These are phyloP conservation scores for Acer saccharum DNA, from an alignment of 345 rosid genomes.

Conservation along the genomic window DNA sequence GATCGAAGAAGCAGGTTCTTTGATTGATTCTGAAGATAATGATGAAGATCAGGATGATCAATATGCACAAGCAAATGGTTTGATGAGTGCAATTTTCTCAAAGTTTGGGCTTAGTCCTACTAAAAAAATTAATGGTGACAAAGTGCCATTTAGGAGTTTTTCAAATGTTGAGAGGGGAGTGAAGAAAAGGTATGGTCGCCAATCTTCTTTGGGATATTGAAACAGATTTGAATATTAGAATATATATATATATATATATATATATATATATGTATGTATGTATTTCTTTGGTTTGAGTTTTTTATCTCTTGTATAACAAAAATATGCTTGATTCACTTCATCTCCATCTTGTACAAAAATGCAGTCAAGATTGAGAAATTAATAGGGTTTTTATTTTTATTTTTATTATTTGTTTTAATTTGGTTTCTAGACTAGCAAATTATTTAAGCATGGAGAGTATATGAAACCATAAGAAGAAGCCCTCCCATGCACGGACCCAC, in stretches of 20 bases:
- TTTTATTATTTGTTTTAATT: not conserved
- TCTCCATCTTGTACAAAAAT: not conserved
- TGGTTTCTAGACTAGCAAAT: not conserved
- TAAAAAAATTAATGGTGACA: constrained; percentile 11
- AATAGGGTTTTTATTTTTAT: not conserved
- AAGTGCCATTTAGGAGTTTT: constrained; percentile 21
- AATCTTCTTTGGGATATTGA: constrained; percentile 33
- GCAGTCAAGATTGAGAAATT: not conserved
- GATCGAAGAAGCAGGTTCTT: constrained; percentile 34
- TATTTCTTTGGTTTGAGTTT: not conserved
- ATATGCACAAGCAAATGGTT: constrained; percentile 21
- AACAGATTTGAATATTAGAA: no score
- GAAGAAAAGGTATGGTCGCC: constrained; percentile 33
- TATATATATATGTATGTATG: not conserved
- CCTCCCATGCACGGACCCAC: no score
- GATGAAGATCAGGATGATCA: constrained; percentile 6
- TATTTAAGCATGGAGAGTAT: no score
- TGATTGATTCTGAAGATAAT: constrained; percentile 30
- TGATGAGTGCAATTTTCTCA: constrained; percentile 32
- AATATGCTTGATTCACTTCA: not conserved
- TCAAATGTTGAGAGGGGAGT: constrained; percentile 25
- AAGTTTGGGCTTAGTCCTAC: constrained; percentile 29
- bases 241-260: not conserved
- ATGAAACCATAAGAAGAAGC: no score
- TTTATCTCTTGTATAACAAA: not conserved